Evolutionary conservation across 129 eudicot genomes (phyloP).

Genomic region (Deinandra increscens): DNA sequence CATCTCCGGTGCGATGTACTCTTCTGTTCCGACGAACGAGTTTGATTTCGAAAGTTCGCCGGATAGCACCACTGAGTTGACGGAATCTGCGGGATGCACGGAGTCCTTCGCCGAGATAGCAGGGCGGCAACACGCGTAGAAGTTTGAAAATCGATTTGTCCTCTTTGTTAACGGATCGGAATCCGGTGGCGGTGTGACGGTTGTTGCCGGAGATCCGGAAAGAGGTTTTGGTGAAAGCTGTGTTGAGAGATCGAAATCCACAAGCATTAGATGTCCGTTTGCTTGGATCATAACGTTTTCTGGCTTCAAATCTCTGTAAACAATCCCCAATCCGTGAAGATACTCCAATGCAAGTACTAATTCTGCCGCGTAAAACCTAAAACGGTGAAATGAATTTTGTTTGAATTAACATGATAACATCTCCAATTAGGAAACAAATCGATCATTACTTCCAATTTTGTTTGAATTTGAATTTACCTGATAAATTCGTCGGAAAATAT

Average conservation of each 20-base stretch:
- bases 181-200: neutral
- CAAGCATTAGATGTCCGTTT: conserved; percentile 86
- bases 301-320: conserved; percentile 90
- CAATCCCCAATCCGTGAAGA: conserved; percentile 74
- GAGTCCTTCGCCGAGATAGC: conserved; percentile 45
- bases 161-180: conserved; percentile 26
- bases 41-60: conserved; percentile 51
- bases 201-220: conserved; percentile 10
- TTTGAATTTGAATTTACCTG: too few relatives aligned
- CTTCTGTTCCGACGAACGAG: conserved; percentile 97
- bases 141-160: conserved; percentile 20
- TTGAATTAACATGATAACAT: too few relatives aligned
- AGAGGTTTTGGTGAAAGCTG: conserved; percentile 57
- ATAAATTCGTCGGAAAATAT: too few relatives aligned
- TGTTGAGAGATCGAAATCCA: conserved; percentile 88
- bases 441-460: too few relatives aligned
- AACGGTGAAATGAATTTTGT: neutral
- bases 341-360: conserved; percentile 83
- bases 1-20: conserved; percentile 91
- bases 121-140: conserved; percentile 34
- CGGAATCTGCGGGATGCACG: conserved; percentile 37
- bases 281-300: conserved; percentile 82
- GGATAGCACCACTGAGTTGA: conserved; percentile 19
- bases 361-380: conserved; percentile 90
- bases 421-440: too few relatives aligned